Conservation (phyloP, 2,329 filamentous ascomycete genomes). For the Colletotrichum cordylinicola region DNA sequence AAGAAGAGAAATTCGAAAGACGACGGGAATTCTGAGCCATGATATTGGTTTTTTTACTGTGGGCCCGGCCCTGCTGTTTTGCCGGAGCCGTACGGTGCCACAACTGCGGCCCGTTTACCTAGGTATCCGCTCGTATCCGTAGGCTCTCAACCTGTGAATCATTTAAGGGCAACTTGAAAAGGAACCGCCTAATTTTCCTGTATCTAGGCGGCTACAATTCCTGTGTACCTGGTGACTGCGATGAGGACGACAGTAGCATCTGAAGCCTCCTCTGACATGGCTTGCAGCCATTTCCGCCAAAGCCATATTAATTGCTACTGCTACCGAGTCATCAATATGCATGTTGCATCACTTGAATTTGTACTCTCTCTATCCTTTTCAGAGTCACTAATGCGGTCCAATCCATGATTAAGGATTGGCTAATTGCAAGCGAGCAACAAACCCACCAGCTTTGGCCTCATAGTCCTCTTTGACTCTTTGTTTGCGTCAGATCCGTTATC, state of each 20-base stretch:
- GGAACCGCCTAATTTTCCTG: neutral
- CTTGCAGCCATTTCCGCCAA: neutral
- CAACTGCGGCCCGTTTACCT: too few species aligned
- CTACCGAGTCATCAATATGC: neutral
- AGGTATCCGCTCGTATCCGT: neutral
- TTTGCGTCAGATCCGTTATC: neutral
- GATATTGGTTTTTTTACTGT: neutral
- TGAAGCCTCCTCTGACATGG: neutral
- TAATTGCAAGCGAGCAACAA: neutral
- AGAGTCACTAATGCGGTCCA: neutral
- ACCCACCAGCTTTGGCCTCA: neutral
- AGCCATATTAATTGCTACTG: neutral
- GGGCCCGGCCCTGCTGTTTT: neutral
- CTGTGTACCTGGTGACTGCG: neutral
- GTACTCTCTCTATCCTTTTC: neutral
- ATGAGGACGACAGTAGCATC: neutral
- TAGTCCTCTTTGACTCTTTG: neutral
- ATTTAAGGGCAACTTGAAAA: neutral
- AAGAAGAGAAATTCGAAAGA: constrained; percentile 13
- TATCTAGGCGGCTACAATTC: neutral
- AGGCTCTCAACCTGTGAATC: too few species aligned
- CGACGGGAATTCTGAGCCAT: constrained; percentile 22
- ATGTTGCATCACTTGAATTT: neutral
- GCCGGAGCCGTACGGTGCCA: constrained; percentile 16
- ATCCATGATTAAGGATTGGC: neutral